Conservation (phyloP, 2,329 filamentous ascomycete species). For the Purpureocillium takamizusanense region DNA sequence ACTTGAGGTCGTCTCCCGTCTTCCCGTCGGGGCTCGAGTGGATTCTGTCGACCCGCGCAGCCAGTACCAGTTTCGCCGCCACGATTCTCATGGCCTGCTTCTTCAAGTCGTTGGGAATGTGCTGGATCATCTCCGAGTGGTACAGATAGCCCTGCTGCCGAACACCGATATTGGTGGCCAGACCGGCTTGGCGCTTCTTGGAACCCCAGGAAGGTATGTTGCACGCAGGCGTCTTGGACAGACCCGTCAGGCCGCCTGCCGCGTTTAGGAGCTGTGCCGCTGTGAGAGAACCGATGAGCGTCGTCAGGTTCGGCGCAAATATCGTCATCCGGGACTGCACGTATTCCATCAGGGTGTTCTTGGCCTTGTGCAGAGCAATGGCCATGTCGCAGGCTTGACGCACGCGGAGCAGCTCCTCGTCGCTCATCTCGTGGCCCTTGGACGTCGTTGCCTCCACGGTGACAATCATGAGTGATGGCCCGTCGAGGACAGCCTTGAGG, state of each 20-base stretch:
- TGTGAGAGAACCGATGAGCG: constrained; percentile 82
- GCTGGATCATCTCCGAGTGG: constrained; percentile 79
- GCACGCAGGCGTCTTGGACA: constrained; percentile 88
- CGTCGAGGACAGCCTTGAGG: constrained; percentile 74
- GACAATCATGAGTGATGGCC: constrained; percentile 89
- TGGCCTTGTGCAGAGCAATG: constrained; percentile 78
- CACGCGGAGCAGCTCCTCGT: constrained; percentile 66
- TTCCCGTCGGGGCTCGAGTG: constrained; percentile 75
- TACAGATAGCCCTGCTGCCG: constrained; percentile 91
- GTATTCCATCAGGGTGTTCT: constrained; percentile 80
- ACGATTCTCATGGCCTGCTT: constrained; percentile 93
- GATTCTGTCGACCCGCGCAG: constrained; percentile 80
- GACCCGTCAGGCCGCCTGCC: constrained; percentile 75
- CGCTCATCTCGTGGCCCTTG: constrained; percentile 66
- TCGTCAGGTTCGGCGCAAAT: constrained; percentile 89
- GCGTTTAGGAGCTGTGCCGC: constrained; percentile 95
- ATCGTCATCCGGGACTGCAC: constrained; percentile 95
- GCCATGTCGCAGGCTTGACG: constrained; percentile 78
- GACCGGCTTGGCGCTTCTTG: constrained; percentile 74
- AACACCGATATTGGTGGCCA: constrained; percentile 87
- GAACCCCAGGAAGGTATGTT: constrained; percentile 87
- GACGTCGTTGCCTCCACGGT: constrained; percentile 90
- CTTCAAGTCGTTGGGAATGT: constrained; percentile 78
- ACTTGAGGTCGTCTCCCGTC: constrained; percentile 71
- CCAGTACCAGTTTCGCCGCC: constrained; percentile 86